A percentile compares a stretch with the other conserved stretches of the same genome.
Conservation (phyloP, 2,329 filamentous ascomycete species). For the Ascochyta fabae region DNA sequence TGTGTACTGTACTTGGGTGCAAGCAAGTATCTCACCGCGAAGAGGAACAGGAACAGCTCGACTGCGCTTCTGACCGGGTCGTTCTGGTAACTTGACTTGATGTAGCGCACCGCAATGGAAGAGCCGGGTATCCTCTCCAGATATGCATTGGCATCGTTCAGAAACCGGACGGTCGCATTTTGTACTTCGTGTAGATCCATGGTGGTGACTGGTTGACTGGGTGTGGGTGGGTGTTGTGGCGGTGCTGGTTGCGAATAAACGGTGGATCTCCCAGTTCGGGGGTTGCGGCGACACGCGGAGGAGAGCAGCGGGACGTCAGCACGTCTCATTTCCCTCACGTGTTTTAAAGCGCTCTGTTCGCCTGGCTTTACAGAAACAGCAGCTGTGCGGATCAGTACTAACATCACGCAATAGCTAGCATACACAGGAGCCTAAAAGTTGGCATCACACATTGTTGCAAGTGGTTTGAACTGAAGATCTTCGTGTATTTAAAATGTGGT, state of each 20-base stretch:
- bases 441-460: neutral
- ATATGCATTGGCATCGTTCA: slow-evolving; percentile 64
- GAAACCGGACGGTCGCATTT: slow-evolving; percentile 59
- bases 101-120: slow-evolving; percentile 91
- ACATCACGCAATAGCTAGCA: neutral
- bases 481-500: slow-evolving; percentile 41
- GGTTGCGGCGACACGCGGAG: slow-evolving; percentile 36
- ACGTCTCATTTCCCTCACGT: slow-evolving; percentile 23
- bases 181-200: slow-evolving; percentile 66
- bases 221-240: slow-evolving; percentile 1
- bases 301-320: slow-evolving; percentile 18
- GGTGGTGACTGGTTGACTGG: slow-evolving; percentile 1
- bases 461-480: slow-evolving; percentile 21
- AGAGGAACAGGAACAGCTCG: slow-evolving; percentile 91
- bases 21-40: slow-evolving; percentile 91
- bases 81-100: slow-evolving; percentile 96
- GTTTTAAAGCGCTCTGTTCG: neutral
- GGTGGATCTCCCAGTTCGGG: slow-evolving; percentile 14
- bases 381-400: too few species aligned
- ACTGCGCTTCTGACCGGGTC: slow-evolving; percentile 93
- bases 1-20: slow-evolving; percentile 91
- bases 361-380: too few species aligned
- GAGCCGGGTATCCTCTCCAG: slow-evolving; percentile 95
- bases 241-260: slow-evolving; percentile 2
- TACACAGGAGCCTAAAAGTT: too few species aligned